These are phyloP conservation scores for Paramecium octaurelia DNA, from an alignment of 73 alveolate species.

Conservation along the genomic window DNA sequence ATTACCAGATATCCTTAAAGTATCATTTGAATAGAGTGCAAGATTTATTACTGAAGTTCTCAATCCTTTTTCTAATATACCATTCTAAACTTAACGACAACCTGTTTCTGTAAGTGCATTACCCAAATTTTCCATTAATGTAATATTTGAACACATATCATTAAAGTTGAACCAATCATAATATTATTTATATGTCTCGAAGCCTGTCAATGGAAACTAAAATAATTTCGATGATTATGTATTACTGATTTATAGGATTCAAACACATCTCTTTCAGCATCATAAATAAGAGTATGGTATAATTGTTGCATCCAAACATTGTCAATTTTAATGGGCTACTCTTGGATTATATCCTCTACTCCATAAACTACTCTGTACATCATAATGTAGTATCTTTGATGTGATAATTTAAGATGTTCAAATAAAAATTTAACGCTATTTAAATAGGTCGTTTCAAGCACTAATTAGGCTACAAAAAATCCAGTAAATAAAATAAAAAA, in stretches of 20 bases:
- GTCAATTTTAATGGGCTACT: not conserved
- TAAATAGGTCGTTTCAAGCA: not conserved
- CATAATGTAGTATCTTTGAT: not conserved
- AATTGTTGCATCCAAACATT: not conserved
- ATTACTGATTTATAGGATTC: not conserved
- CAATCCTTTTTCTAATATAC: conserved; percentile 29
- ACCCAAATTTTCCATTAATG: not conserved
- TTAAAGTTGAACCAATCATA: conserved; percentile 7
- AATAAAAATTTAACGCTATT: not conserved
- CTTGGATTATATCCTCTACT: not conserved
- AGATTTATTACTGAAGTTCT: not conserved
- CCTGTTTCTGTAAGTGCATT: not conserved
- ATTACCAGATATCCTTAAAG: not conserved
- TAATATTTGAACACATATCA: conserved; percentile 15
- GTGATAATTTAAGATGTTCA: not conserved
- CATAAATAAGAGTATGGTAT: not conserved
- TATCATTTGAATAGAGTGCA: conserved; percentile 18
- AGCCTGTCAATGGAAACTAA: conserved; percentile 2
- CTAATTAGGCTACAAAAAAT: not conserved
- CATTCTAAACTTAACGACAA: not conserved
- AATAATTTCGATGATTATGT: not conserved
- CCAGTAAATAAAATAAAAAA: conserved; percentile 14
- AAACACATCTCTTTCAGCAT: conserved; percentile 28
- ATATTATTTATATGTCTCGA: not conserved
- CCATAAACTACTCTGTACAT: not conserved